Conservation (phyloP, 495 filamentous ascomycete genomes). For the Neurospora sp. region DNA sequence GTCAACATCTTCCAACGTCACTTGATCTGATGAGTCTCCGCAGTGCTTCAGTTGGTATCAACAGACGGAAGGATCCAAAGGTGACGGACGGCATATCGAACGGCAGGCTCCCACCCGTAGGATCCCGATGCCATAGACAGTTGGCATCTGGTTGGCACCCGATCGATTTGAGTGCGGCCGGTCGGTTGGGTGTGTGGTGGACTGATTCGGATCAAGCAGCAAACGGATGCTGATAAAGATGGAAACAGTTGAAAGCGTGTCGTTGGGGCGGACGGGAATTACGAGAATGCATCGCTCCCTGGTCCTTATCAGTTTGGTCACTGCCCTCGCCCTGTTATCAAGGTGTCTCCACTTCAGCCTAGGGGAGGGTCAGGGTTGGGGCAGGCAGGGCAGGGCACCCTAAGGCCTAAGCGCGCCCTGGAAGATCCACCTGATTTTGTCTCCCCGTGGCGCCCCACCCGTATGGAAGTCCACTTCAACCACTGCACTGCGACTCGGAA, state of each 20-base stretch:
- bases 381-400: background rate
- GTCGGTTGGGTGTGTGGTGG: background rate
- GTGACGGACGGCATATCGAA: background rate
- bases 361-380: background rate
- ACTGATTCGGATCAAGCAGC: background rate
- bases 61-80: background rate
- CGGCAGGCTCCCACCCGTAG: background rate
- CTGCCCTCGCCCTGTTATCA: background rate
- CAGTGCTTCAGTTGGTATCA: background rate
- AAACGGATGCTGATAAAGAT: background rate
- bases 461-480: background rate
- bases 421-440: background rate
- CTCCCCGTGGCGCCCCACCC: background rate
- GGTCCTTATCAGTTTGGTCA: slow-evolving; percentile 1
- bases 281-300: slow-evolving; percentile 1
- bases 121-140: background rate
- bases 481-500: background rate
- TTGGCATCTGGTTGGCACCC: background rate
- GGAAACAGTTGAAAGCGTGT: background rate
- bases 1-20: background rate
- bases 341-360: background rate
- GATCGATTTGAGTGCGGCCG: background rate
- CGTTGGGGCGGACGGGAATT: background rate
- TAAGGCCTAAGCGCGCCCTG: background rate
- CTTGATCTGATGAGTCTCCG: background rate